Percentiles rank a stretch among this genome's conserved stretches.
phyloP scores from a whole-genome alignment of 2,329 filamentous ascomycete genomes.

The Aphanocladium album region DNA sequence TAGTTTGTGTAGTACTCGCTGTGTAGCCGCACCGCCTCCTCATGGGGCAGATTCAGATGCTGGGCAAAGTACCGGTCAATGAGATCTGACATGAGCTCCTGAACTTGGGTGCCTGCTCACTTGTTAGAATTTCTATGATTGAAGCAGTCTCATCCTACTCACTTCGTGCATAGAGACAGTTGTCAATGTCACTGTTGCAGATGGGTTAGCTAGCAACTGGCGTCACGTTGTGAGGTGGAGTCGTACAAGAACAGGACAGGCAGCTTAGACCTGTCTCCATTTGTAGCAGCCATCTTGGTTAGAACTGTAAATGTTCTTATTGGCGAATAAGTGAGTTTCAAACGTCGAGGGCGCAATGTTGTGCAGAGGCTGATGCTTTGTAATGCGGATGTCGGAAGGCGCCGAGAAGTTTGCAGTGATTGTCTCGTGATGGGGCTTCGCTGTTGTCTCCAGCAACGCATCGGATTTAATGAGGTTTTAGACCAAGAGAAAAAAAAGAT shows the following conservation, averaged over 20 bases:
- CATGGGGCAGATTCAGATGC: slow-evolving; percentile 67
- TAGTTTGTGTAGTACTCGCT: slow-evolving; percentile 93
- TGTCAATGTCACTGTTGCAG: slow-evolving; percentile 82
- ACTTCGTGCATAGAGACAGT: slow-evolving; percentile 92
- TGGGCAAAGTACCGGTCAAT: slow-evolving; percentile 62
- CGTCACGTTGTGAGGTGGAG: not conserved
- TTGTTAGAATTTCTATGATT: not conserved
- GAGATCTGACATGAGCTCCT: slow-evolving; percentile 80
- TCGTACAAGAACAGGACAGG: slow-evolving; percentile 41
- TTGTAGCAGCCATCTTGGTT: slow-evolving; percentile 27
- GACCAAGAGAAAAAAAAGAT: not conserved
- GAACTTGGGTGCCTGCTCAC: slow-evolving; percentile 64
- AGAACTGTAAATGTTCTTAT: not conserved
- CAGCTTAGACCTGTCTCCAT: slow-evolving; percentile 29
- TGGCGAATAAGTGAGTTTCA: not conserved
- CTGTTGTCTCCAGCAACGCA: not conserved
- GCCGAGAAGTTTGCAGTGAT: not conserved
- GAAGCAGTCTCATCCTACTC: slow-evolving; percentile 24
- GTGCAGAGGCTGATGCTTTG: not conserved
- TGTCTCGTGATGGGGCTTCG: not conserved
- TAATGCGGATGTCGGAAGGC: not conserved
- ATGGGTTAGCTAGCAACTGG: not conserved
- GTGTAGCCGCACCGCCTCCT: slow-evolving; percentile 83
- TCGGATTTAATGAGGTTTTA: no score
- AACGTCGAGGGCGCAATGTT: not conserved